Conservation (phyloP, 169 alveolate species). For the Plasmodium vinckei region DNA sequence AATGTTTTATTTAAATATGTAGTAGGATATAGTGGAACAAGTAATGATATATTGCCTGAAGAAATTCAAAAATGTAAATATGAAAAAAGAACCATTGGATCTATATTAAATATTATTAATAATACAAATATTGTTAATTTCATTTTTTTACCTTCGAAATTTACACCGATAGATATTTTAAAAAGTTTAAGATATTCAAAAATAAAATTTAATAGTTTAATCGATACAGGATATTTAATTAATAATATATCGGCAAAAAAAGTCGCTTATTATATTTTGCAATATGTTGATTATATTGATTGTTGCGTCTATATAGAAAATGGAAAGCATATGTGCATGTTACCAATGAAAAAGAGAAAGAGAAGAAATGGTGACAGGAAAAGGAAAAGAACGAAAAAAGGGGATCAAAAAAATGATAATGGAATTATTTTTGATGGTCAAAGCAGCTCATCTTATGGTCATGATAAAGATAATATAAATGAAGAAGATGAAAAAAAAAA, state of each 20-base stretch:
- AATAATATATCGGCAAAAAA: slow-evolving; percentile 73
- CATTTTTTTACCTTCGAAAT: slow-evolving; percentile 70
- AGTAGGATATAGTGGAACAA: slow-evolving; percentile 95
- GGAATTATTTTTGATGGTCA: slow-evolving; percentile 1
- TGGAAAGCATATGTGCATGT: slow-evolving; percentile 78
- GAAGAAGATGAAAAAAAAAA: background rate
- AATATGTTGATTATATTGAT: slow-evolving; percentile 64
- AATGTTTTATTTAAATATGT: slow-evolving; percentile 89
- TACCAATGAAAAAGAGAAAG: slow-evolving; percentile 52
- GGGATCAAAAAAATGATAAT: slow-evolving; percentile 30
- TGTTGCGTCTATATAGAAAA: slow-evolving; percentile 73
- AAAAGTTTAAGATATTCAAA: slow-evolving; percentile 45
- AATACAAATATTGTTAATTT: slow-evolving; percentile 72
- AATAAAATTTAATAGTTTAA: slow-evolving; percentile 53
- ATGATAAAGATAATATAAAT: background rate
- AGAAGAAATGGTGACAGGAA: background rate
- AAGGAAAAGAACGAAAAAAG: slow-evolving; percentile 8
- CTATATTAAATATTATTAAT: slow-evolving; percentile 85
- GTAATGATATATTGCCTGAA: slow-evolving; percentile 92
- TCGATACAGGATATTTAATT: slow-evolving; percentile 70
- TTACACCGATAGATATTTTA: slow-evolving; percentile 57
- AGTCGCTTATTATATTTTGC: slow-evolving; percentile 71
- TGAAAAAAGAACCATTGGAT: slow-evolving; percentile 92
- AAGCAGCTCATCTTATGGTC: background rate
- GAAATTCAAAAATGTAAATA: slow-evolving; percentile 90